Percentiles rank a stretch among this genome's conserved stretches.
These are phyloP conservation scores for Fusarium sp. DNA, from an alignment of 2,329 filamentous ascomycete genomes.

Conservation along the genomic window DNA sequence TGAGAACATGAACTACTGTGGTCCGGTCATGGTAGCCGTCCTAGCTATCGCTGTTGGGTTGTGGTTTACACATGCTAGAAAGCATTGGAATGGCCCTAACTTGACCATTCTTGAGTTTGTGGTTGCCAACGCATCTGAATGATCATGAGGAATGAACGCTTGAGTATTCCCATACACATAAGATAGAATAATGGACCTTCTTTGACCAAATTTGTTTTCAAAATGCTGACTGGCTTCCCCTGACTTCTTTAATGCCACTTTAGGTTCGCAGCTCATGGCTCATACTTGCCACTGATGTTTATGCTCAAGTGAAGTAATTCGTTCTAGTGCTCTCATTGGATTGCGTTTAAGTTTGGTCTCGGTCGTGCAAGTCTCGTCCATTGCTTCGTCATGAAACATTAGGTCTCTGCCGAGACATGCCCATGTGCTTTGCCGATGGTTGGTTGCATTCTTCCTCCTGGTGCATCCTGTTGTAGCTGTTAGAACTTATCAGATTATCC, in stretches of 20 bases:
- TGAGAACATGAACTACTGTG: slow-evolving; percentile 40
- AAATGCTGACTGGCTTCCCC: no score
- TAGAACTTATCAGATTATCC: not conserved
- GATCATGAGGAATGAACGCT: accelerated
- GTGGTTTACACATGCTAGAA: slow-evolving; percentile 32
- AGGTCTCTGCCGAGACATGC: accelerated
- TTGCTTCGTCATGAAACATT: not conserved
- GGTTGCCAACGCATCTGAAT: slow-evolving; percentile 20
- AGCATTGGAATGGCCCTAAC: slow-evolving; percentile 38
- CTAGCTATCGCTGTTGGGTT: slow-evolving; percentile 29
- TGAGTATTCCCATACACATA: not conserved
- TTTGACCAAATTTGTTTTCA: not conserved
- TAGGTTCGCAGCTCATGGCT: accelerated
- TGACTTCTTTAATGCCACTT: accelerated
- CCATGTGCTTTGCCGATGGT: not conserved
- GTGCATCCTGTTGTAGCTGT: not conserved
- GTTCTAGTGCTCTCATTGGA: accelerated
- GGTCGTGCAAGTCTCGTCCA: accelerated
- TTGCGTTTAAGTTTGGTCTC: not conserved
- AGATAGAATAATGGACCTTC: not conserved
- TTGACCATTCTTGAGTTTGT: slow-evolving; percentile 40
- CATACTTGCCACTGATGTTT: accelerated
- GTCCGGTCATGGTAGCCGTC: slow-evolving; percentile 38
- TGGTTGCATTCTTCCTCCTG: accelerated
- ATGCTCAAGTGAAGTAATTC: no score